Evolutionary conservation across 306 rosid genomes (phyloP).

Genomic region (Sphenostylis stenocarpa): DNA sequence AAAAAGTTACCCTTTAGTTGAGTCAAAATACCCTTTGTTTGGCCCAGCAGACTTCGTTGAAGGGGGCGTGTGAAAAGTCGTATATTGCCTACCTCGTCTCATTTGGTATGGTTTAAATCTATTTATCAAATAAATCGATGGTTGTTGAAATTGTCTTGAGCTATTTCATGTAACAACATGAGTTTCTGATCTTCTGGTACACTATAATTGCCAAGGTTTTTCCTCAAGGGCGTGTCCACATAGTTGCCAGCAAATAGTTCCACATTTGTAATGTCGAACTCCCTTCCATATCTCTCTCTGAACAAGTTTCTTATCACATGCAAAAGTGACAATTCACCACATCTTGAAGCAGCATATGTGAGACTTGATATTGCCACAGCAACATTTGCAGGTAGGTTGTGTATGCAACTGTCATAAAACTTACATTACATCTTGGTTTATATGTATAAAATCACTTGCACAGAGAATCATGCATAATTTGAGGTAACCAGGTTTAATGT

Average conservation of each 20-base stretch:
- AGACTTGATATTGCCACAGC: slow-evolving; percentile 39
- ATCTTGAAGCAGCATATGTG: slow-evolving; percentile 41
- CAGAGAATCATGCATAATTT: background rate
- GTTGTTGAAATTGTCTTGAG: background rate
- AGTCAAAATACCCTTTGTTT: no score
- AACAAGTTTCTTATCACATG: slow-evolving; percentile 5
- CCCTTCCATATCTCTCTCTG: slow-evolving; percentile 27
- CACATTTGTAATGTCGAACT: slow-evolving; percentile 16
- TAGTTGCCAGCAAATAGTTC: slow-evolving; percentile 26
- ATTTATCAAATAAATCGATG: background rate
- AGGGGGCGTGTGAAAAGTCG: no score
- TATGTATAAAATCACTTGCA: no score
- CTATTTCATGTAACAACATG: slow-evolving; percentile 14
- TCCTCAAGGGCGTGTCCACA: slow-evolving; percentile 2
- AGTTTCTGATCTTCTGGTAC: slow-evolving; percentile 18
- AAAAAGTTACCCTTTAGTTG: no score
- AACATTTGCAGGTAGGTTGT: slow-evolving; percentile 12
- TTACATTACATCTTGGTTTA: background rate
- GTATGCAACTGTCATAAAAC: slow-evolving; percentile 1
- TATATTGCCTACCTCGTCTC: no score
- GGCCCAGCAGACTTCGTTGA: no score
- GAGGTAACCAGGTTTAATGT: background rate
- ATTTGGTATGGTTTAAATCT: no score
- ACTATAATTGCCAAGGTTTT: background rate
- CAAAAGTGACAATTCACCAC: slow-evolving; percentile 40